Evolutionary conservation across 768 basidiomycete species (phyloP), one percentile per base, ranked within the genome.

Genomic region (Cystobasidium tubakii): DNA sequence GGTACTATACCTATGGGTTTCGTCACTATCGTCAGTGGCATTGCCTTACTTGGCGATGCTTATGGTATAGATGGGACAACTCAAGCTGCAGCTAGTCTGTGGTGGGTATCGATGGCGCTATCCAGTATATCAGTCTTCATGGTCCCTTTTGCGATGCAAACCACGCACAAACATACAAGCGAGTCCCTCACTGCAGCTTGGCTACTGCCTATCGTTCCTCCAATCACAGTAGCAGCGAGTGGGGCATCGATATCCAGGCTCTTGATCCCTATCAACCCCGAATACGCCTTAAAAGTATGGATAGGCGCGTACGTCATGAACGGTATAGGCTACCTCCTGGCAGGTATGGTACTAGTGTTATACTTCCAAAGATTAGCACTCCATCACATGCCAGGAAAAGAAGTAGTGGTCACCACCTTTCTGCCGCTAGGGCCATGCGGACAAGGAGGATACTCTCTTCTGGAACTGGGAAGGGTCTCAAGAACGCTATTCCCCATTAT

Each of bases 121-220:
- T 73, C 75, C 0, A 50, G 73, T 55, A 1, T 75, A 36, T 75
- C 74, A 10, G 70, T 73, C 1, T 77, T 75, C 67, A 64, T 73
- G 25, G 73, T 77, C 15, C 76, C 78, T 0, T 62, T 60, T 46
- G 50, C 71, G 25, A 77, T 78, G 75, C 76, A 77, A 64, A 79
- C 75, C 0, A 27, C 39, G 21, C 77, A 78, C 46, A 72, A 65
- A 7, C 74, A 78, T 46, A 63, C 63, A 3, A 27, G 66, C 21
- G 78, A 79, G n/a, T 63, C 73, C 2, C 69, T 79, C 64, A 79
- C 78, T 0, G 78, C 78, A 2, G 76, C 77, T 1, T 79, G 78
- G 78, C 62, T 79, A 0, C 75, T 79, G 0, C 78, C 78, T n/a
- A 74, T 78, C 73, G 77, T 79, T 1, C 79, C 79, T 0, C 75